Conservation (phyloP, 192 early-diverging fungal genomes). For the Tieghemiomyces parasiticus region DNA sequence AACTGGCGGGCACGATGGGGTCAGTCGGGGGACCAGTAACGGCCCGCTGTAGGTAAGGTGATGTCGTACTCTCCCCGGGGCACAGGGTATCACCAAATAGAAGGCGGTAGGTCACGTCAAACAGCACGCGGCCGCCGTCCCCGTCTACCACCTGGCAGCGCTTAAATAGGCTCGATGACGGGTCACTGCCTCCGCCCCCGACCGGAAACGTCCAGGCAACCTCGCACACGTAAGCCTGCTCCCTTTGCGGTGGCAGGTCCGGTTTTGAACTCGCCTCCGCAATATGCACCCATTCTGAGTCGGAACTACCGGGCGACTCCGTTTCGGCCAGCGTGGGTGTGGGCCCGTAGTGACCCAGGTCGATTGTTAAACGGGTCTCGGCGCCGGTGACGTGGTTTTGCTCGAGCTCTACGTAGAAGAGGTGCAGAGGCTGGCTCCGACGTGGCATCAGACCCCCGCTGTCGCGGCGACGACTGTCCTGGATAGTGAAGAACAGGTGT, state of each 20-base stretch:
- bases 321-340: neutral
- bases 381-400: neutral
- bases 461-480: neutral
- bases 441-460: neutral
- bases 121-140: neutral
- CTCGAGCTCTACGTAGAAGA: slow-evolving; percentile 8
- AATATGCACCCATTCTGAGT: neutral
- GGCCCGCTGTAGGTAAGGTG: no score
- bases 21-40: no score
- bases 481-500: neutral
- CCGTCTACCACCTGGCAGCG: slow-evolving; percentile 6
- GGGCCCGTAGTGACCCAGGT: neutral
- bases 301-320: neutral
- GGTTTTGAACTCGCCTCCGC: no score
- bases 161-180: neutral
- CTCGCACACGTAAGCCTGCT: slow-evolving; percentile 8
- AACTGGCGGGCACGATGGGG: no score
- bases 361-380: slow-evolving; percentile 1
- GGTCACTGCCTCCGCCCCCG: no score
- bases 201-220: slow-evolving; percentile 1
- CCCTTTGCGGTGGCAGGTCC: neutral
- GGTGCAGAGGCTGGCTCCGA: neutral
- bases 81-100: neutral
- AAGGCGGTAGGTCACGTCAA: slow-evolving; percentile 5
- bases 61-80: no score